Evolutionary conservation across 768 basidiomycete genomes (phyloP).

Genomic region (Tephrocybe sp.): DNA sequence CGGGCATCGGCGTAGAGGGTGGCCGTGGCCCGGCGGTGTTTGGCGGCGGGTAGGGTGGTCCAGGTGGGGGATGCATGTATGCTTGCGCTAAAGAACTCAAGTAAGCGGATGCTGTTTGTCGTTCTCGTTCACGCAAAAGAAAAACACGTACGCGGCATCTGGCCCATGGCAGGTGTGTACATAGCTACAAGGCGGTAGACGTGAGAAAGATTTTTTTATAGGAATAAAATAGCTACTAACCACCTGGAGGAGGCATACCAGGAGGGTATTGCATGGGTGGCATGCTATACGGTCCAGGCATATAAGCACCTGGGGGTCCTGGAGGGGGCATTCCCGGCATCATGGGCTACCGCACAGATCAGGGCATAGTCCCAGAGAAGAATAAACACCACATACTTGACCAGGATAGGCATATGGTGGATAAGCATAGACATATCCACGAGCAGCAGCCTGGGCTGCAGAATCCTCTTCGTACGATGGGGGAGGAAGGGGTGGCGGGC

Average conservation of each 20-base stretch:
- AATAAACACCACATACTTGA: conserved; percentile 47
- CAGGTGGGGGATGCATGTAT: conserved; percentile 79
- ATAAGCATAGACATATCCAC: conserved; percentile 70
- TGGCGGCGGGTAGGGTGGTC: conserved; percentile 67
- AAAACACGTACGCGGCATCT: conserved; percentile 75
- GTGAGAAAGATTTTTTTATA: conserved; percentile 1
- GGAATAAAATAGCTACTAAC: conserved; percentile 34
- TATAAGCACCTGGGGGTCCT: conserved; percentile 74
- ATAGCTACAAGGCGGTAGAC: conserved; percentile 48
- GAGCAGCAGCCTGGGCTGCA: conserved; percentile 53
- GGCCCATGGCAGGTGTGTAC: conserved; percentile 83
- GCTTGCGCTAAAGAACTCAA: conserved; percentile 55
- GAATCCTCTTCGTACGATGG: conserved; percentile 80
- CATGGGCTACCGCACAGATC: conserved; percentile 52
- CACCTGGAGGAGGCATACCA: conserved; percentile 76
- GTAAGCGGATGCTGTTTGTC: conserved; percentile 5
- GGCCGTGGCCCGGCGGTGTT: conserved; percentile 78
- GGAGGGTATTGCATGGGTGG: conserved; percentile 84
- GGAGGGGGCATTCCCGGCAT: conserved; percentile 84
- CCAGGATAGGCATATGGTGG: conserved; percentile 76
- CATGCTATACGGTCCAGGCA: conserved; percentile 80
- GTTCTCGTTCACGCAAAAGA: not conserved
- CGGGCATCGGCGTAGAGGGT: conserved; percentile 86
- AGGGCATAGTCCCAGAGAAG: not conserved
- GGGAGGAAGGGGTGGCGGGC: conserved; percentile 67